A percentile compares a stretch with the other conserved stretches of the same genome.
Evolutionary conservation across 2,329 filamentous ascomycete species (phyloP).

Genomic region (Thyridium curvatum): DNA sequence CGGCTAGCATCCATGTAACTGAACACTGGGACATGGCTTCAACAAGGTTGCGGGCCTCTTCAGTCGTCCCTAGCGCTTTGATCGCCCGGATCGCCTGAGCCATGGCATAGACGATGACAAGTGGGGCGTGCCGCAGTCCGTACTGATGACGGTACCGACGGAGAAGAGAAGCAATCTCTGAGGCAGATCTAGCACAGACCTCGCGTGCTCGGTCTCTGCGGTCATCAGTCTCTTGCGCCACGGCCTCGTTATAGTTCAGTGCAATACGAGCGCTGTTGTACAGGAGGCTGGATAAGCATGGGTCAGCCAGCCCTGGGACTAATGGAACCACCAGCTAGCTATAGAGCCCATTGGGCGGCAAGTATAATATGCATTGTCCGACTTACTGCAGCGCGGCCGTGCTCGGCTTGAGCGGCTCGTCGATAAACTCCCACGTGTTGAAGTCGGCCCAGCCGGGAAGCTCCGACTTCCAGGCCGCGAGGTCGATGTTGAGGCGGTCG

Average conservation of each 20-base stretch:
- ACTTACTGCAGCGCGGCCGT: slow-evolving; percentile 15
- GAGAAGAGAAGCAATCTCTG: slow-evolving; percentile 13
- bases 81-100: slow-evolving; percentile 12
- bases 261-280: too few species aligned
- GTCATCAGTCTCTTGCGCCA: too few species aligned
- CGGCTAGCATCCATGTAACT: too few species aligned
- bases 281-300: not conserved
- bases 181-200: slow-evolving; percentile 12
- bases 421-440: slow-evolving; percentile 12
- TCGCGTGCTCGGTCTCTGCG: too few species aligned
- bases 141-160: slow-evolving; percentile 14
- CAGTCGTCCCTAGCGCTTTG: not conserved
- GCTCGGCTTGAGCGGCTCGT: slow-evolving; percentile 4
- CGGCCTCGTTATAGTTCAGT: too few species aligned
- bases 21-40: too few species aligned
- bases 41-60: slow-evolving; percentile 1
- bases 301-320: too few species aligned
- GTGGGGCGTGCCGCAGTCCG: slow-evolving; percentile 11
- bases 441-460: slow-evolving; percentile 11
- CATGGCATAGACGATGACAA: slow-evolving; percentile 16
- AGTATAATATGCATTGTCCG: too few species aligned
- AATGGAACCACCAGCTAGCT: too few species aligned
- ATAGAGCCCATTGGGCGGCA: too few species aligned
- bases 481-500: slow-evolving; percentile 12
- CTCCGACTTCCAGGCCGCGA: slow-evolving; percentile 11